These are phyloP conservation scores for Plasmopara halstedii DNA, from an alignment of 352 stramenopile species.

Conservation along the genomic window DNA sequence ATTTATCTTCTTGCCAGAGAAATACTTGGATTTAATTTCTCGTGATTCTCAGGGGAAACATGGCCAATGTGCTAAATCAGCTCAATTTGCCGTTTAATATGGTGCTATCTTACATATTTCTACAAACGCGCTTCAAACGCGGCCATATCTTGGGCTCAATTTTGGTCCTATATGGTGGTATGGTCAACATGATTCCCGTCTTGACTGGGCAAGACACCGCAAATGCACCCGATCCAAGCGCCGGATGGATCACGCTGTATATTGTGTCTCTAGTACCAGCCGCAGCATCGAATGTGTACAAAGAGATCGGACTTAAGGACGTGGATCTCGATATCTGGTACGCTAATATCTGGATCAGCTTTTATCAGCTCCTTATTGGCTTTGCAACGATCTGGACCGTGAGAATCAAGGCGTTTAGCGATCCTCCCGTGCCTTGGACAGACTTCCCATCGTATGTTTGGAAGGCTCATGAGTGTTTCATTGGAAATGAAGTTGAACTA, in stretches of 20 bases:
- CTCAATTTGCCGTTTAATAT: conserved; percentile 86
- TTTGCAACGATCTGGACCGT: conserved; percentile 71
- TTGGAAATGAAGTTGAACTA: conserved; percentile 62
- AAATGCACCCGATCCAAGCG: conserved; percentile 69
- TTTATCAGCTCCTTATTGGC: conserved; percentile 77
- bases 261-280: conserved; percentile 64
- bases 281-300: conserved; percentile 81
- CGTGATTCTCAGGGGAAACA: conserved; percentile 46
- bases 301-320: conserved; percentile 84
- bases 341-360: conserved; percentile 78
- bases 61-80: conserved; percentile 81
- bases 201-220: conserved; percentile 52
- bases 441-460: conserved; percentile 57
- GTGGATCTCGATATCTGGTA: conserved; percentile 87
- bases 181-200: conserved; percentile 79
- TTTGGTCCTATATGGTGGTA: conserved; percentile 76
- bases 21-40: not conserved
- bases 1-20: not conserved
- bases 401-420: conserved; percentile 69
- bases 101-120: conserved; percentile 70
- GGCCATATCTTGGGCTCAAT: conserved; percentile 79
- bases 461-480: conserved; percentile 70
- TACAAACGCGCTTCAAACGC: conserved; percentile 74
- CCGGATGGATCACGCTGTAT: conserved; percentile 73
- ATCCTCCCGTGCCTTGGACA: conserved; percentile 67